A percentile compares a stretch with the other conserved stretches of the same genome.
Evolutionary conservation across 2,329 filamentous ascomycete species (phyloP).

Genomic region (Fusarium drepaniforme): DNA sequence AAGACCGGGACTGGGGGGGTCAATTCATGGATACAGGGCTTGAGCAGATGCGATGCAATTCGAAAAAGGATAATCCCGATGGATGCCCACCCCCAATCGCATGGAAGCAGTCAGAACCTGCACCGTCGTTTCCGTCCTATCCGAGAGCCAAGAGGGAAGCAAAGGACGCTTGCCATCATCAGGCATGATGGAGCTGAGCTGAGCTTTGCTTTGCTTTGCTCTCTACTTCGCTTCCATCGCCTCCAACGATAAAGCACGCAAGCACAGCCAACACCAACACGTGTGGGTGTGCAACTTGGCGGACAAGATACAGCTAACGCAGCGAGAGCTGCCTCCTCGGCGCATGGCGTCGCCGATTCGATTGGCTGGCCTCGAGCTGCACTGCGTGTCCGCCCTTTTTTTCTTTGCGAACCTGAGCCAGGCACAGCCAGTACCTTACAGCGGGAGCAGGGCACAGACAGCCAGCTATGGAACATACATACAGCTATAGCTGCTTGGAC

Average conservation of each 20-base stretch:
- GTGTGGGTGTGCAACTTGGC: slow-evolving; percentile 23
- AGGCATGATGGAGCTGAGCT: neutral
- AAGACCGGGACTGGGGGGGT: neutral
- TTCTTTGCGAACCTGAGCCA: slow-evolving; percentile 16
- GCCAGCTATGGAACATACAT: neutral
- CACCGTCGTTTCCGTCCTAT: slow-evolving; percentile 12
- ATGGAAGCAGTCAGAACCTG: neutral
- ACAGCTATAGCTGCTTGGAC: neutral
- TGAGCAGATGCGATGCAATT: neutral
- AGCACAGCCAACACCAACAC: slow-evolving; percentile 18
- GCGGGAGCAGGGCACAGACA: slow-evolving; percentile 33
- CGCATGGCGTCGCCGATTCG: slow-evolving; percentile 9
- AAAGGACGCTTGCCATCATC: slow-evolving; percentile 10
- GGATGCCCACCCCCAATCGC: neutral
- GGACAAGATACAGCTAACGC: slow-evolving; percentile 28
- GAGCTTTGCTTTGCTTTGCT: neutral
- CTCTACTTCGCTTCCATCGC: neutral
- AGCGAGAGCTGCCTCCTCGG: slow-evolving; percentile 14
- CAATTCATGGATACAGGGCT: neutral
- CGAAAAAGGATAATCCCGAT: neutral
- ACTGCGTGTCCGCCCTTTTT: slow-evolving; percentile 17
- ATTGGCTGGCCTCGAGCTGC: slow-evolving; percentile 12
- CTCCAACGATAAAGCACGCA: slow-evolving; percentile 2
- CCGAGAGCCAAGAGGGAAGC: slow-evolving; percentile 8
- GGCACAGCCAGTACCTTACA: slow-evolving; percentile 38